Evolutionary conservation across 345 rosid genomes (phyloP).

Genomic region (Raphanus raphanistrum): DNA sequence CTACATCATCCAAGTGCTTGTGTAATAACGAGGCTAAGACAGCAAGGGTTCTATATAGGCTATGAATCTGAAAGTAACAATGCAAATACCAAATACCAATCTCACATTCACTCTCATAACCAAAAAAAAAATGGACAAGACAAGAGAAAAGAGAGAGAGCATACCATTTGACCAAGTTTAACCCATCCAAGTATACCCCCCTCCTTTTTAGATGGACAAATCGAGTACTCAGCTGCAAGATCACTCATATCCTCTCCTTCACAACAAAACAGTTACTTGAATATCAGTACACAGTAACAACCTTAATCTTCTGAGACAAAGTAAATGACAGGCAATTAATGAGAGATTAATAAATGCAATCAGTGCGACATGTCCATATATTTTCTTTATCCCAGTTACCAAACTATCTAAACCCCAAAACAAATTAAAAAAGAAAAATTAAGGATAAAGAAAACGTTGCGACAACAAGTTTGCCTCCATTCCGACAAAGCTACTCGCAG

Average conservation of each 20-base stretch:
- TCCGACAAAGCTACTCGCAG: background rate
- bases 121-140: background rate
- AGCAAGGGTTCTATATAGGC: background rate
- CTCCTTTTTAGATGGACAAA: conserved; percentile 81
- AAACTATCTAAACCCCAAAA: no score
- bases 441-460: no score
- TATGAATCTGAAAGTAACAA: conserved; percentile 5
- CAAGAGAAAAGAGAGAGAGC: background rate
- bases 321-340: background rate
- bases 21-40: background rate
- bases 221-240: conserved; percentile 77
- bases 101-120: background rate
- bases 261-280: conserved; percentile 23
- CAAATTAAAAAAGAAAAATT: no score
- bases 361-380: background rate
- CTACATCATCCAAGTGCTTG: conserved; percentile 10
- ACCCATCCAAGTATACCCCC: conserved; percentile 98
- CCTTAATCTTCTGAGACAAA: conserved; percentile 4
- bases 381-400: no score
- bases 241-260: conserved; percentile 93
- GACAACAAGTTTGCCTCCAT: no score
- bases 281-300: conserved; percentile 1
- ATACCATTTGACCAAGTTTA: conserved; percentile 83
- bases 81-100: conserved; percentile 17
- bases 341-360: background rate